A percentile compares a stretch with the other conserved stretches of the same genome.
Evolutionary conservation across 2,329 filamentous ascomycete species (phyloP).

Genomic region (Penicillium sp.): DNA sequence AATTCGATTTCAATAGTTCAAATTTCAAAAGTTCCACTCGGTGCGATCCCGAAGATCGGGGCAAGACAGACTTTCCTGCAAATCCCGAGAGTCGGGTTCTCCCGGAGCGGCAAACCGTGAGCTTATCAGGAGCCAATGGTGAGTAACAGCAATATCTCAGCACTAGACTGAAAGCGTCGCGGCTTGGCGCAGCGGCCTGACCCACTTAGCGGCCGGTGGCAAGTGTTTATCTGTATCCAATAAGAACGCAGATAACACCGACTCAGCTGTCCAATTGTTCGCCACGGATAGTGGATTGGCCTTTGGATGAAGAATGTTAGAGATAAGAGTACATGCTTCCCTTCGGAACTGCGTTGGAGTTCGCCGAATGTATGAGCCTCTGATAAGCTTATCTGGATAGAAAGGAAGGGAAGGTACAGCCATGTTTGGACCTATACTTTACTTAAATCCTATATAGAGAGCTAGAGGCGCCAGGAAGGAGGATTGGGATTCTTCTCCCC

Average conservation of each 20-base stretch:
- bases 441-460: background rate
- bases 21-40: background rate
- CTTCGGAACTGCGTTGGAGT: background rate
- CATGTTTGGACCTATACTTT: background rate
- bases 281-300: background rate
- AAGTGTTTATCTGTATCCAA: slow-evolving; percentile 29
- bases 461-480: background rate
- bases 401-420: background rate
- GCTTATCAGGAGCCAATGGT: slow-evolving; percentile 16
- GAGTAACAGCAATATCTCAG: background rate
- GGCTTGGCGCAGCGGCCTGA: background rate
- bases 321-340: background rate
- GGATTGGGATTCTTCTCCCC: background rate
- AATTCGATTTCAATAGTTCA: no score
- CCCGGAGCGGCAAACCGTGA: slow-evolving; percentile 2
- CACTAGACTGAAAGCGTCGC: slow-evolving; percentile 1
- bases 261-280: slow-evolving; percentile 1
- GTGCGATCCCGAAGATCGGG: background rate
- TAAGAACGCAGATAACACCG: slow-evolving; percentile 8
- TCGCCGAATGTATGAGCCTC: background rate
- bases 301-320: background rate
- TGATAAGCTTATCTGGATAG: background rate
- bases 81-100: slow-evolving; percentile 9
- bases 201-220: slow-evolving; percentile 11
- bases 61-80: background rate